Evolutionary conservation across 163 green algal genomes (phyloP), one percentile per base, ranked within the genome.

Genomic region (Scenedesmus sp.): DNA sequence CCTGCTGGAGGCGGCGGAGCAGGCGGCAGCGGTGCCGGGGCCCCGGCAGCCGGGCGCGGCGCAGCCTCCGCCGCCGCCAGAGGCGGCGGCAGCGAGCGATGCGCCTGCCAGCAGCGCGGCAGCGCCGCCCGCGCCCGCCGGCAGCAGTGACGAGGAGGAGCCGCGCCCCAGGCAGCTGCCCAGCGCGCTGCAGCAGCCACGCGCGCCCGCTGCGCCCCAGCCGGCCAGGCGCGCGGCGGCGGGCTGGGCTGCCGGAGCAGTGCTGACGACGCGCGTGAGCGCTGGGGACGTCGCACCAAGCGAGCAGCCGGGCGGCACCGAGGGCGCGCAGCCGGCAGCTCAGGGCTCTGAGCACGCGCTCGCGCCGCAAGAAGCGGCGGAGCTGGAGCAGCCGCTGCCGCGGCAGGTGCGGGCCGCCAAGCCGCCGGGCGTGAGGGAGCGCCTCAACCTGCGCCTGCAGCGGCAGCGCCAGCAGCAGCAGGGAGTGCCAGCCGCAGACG

Each of bases 381-480:
- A n/a, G n/a, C n/a, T n/a, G n/a, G n/a, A n/a, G n/a, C n/a, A 20
- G 14, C 66, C 22, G 28, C 3, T 26, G 50, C 47, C 17, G 39
- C 66, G 36, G 17, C 48, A 75, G 34, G 29, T 20, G 50, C 18
- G 50, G 50, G 29, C n/a, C 34, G 48, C 66, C 34, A 36, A 56
- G 66, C 47, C 7, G 20, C 48, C 28, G 31, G 66, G 51, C 51
- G 48, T 42, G 6, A 47, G 47, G 3, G 47, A 71, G 34, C 20
- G 58, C 1, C n/a, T 54, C 20, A 57, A 24, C 22, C 5, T 54
- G 18, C 34, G 63, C 13, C 34, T 58, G 39, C n/a, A 70, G 51
- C 51, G 20, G 34, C 69, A 58, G 53, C 69, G 44, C 34, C 56
- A 50, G 29, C 44, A 62, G 42, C 33, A 63, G 57, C 70, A 79